These are phyloP conservation scores for Russula sp. DNA, from an alignment of 768 basidiomycete genomes.

Conservation along the genomic window DNA sequence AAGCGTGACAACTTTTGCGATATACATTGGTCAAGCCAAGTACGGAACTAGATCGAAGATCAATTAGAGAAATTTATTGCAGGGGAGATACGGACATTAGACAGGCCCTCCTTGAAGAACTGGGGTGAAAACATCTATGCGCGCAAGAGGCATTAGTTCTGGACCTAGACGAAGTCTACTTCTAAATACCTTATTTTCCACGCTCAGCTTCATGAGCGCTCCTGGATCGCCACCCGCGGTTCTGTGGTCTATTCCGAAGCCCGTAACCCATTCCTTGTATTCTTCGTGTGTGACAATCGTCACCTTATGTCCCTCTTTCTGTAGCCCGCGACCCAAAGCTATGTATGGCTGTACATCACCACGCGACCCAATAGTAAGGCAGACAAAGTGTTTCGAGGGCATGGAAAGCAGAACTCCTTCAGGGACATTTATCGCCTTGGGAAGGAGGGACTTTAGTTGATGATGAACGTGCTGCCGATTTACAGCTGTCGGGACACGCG, in stretches of 20 bases:
- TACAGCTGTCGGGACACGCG: conserved; percentile 41
- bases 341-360: conserved; percentile 54
- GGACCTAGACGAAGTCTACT: not conserved
- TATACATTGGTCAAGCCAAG: conserved; percentile 63
- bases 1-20: conserved; percentile 13
- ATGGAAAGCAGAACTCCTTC: conserved; percentile 36
- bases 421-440: conserved; percentile 52
- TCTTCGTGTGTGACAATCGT: conserved; percentile 50
- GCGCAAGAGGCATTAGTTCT: conserved; percentile 29
- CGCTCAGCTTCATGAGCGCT: conserved; percentile 60
- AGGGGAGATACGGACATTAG: conserved; percentile 42
- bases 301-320: conserved; percentile 44
- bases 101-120: conserved; percentile 62
- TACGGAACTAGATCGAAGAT: conserved; percentile 46
- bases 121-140: conserved; percentile 66
- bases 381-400: conserved; percentile 52
- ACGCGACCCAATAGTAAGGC: conserved; percentile 64
- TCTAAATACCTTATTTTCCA: conserved; percentile 43
- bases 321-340: conserved; percentile 42
- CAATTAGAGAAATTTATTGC: not conserved
- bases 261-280: conserved; percentile 55
- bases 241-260: conserved; percentile 57
- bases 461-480: conserved; percentile 36
- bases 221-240: conserved; percentile 68
- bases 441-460: conserved; percentile 37